Evolutionary conservation across 78 protist genomes (phyloP).

Genomic region (slime mould (Dictyostelium discoideum)): dicty_2.7 NC_007091.3:1797001-1797500

Average conservation of each 20-base stretch:
- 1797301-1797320: background rate
- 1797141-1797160: background rate
- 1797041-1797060: no score
- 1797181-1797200: background rate
- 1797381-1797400: background rate
- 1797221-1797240: background rate
- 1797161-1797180: background rate
- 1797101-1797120: background rate
- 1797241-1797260: background rate
- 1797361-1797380: background rate
- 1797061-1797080: no score
- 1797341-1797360: background rate
- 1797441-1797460: background rate
- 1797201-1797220: background rate
- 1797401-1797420: background rate
- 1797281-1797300: background rate
- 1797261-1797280: background rate
- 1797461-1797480: background rate
- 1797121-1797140: background rate
- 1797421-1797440: background rate
- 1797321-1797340: background rate
- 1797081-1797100: background rate
- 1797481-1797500: background rate
- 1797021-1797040: no score
- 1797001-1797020: no score